These are phyloP conservation scores for Aspergillus oerlinghausenensis DNA, from an alignment of 2,329 filamentous ascomycete species.

Conservation along the genomic window DNA sequence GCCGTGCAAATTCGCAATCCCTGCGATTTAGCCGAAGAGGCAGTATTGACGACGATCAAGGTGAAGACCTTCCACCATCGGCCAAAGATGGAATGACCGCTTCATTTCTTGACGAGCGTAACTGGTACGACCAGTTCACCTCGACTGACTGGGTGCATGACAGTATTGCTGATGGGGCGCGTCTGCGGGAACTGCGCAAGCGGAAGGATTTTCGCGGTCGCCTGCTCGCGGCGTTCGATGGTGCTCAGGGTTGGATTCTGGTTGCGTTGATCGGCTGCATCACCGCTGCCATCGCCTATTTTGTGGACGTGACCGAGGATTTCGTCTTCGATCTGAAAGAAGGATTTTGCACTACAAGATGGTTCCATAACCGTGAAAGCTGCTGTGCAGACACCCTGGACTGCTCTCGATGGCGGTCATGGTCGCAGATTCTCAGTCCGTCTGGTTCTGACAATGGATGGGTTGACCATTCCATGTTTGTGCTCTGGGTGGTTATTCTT, in stretches of 20 bases:
- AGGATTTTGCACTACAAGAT: slow-evolving; percentile 71
- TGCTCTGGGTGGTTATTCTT: slow-evolving; percentile 66
- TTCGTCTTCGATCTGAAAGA: slow-evolving; percentile 87
- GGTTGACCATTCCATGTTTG: slow-evolving; percentile 74
- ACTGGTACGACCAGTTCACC: slow-evolving; percentile 98
- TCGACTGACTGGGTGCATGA: slow-evolving; percentile 98
- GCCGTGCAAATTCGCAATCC: slow-evolving; percentile 46
- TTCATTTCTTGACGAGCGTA: slow-evolving; percentile 72
- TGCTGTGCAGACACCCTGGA: slow-evolving; percentile 55
- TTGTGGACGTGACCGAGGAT: slow-evolving; percentile 81
- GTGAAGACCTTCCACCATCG: slow-evolving; percentile 33
- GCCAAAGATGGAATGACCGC: slow-evolving; percentile 50
- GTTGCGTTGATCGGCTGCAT: slow-evolving; percentile 85
- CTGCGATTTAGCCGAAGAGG: slow-evolving; percentile 49
- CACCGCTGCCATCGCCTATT: slow-evolving; percentile 80
- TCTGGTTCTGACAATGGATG: slow-evolving; percentile 48
- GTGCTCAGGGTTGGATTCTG: slow-evolving; percentile 88
- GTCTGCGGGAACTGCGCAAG: slow-evolving; percentile 74
- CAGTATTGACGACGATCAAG: slow-evolving; percentile 51
- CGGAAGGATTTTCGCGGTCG: slow-evolving; percentile 83
- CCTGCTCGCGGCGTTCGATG: slow-evolving; percentile 71
- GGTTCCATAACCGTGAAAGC: slow-evolving; percentile 67
- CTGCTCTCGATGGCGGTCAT: slow-evolving; percentile 59
- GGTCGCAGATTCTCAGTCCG: slow-evolving; percentile 60
- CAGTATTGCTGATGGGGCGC: slow-evolving; percentile 88